phyloP scores from a whole-genome alignment of 345 rosid species.

The Gynandropsis gynandra region DNA sequence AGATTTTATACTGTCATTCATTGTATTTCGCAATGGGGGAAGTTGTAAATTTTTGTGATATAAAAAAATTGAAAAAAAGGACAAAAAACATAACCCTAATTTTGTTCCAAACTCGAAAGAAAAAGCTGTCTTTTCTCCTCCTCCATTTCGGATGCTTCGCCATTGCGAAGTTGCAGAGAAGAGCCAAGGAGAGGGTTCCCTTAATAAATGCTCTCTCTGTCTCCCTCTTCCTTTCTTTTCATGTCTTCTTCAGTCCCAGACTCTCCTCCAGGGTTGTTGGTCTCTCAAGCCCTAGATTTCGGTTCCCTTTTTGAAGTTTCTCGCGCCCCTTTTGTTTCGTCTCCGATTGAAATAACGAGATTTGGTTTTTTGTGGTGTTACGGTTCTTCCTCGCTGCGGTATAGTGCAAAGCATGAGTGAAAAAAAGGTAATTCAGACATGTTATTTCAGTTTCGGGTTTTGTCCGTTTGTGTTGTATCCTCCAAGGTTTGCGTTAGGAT shows the following conservation, averaged over 20 bases:
- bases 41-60: too few relatives aligned
- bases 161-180: slow-evolving; percentile 30
- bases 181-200: slow-evolving; percentile 36
- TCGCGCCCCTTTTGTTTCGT: slow-evolving; percentile 23
- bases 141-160: slow-evolving; percentile 36
- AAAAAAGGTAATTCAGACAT: slow-evolving; percentile 43
- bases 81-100: slow-evolving; percentile 30
- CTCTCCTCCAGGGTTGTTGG: slow-evolving; percentile 41
- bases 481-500: not conserved
- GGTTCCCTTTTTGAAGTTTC: slow-evolving; percentile 20
- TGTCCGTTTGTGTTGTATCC: not conserved
- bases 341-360: slow-evolving; percentile 22
- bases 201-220: slow-evolving; percentile 46
- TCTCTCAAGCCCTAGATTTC: slow-evolving; percentile 42
- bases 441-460: slow-evolving; percentile 1
- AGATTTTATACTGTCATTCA: too few relatives aligned
- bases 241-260: slow-evolving; percentile 78
- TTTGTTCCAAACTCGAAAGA: slow-evolving; percentile 8
- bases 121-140: not conserved
- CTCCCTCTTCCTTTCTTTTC: slow-evolving; percentile 36
- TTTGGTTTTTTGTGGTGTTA: slow-evolving; percentile 16
- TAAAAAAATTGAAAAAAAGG: too few relatives aligned
- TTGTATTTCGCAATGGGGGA: too few relatives aligned
- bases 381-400: slow-evolving; percentile 18
- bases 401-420: slow-evolving; percentile 50